A percentile compares a stretch with the other conserved stretches of the same genome.
Evolutionary conservation across 352 stramenopile species (phyloP).

Genomic region (Phytophthora parvispora): DNA sequence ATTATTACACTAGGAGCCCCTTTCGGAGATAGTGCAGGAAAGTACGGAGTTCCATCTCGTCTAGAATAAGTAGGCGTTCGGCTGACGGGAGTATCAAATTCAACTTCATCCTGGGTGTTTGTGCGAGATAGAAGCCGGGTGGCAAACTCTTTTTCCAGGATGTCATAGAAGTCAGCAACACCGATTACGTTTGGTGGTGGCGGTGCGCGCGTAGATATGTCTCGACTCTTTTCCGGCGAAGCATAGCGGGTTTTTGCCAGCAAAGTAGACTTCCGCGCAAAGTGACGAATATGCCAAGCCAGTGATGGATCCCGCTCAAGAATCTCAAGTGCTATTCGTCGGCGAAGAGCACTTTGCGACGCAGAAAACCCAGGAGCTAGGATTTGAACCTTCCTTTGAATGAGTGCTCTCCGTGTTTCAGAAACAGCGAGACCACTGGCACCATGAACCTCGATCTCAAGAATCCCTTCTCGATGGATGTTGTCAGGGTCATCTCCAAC

Average conservation of each 20-base stretch:
- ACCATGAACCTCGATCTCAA: slow-evolving; percentile 67
- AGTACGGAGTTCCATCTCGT: slow-evolving; percentile 9
- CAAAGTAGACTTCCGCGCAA: slow-evolving; percentile 26
- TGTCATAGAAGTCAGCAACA: slow-evolving; percentile 52
- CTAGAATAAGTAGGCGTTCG: slow-evolving; percentile 14
- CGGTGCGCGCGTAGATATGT: slow-evolving; percentile 4
- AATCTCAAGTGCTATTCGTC: slow-evolving; percentile 41
- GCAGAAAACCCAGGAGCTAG: slow-evolving; percentile 41
- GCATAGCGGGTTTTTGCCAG: slow-evolving; percentile 9
- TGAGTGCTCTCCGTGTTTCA: slow-evolving; percentile 6
- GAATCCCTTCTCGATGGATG: slow-evolving; percentile 74
- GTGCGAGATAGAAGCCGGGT: slow-evolving; percentile 6
- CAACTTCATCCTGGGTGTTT: slow-evolving; percentile 7
- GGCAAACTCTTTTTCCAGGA: slow-evolving; percentile 42
- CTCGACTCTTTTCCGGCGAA: slow-evolving; percentile 3
- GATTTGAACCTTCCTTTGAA: slow-evolving; percentile 45
- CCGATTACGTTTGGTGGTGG: slow-evolving; percentile 9
- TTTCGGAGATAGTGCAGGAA: slow-evolving; percentile 9
- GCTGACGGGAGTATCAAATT: slow-evolving; percentile 2
- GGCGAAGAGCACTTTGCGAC: slow-evolving; percentile 35
- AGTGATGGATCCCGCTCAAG: slow-evolving; percentile 51
- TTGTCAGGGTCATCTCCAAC: slow-evolving; percentile 76
- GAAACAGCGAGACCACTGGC: slow-evolving; percentile 59
- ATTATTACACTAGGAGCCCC: slow-evolving; percentile 2
- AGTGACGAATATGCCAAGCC: slow-evolving; percentile 33